Evolutionary conservation across 352 stramenopile species (phyloP).

Genomic region (Pythium plurisporium): DNA sequence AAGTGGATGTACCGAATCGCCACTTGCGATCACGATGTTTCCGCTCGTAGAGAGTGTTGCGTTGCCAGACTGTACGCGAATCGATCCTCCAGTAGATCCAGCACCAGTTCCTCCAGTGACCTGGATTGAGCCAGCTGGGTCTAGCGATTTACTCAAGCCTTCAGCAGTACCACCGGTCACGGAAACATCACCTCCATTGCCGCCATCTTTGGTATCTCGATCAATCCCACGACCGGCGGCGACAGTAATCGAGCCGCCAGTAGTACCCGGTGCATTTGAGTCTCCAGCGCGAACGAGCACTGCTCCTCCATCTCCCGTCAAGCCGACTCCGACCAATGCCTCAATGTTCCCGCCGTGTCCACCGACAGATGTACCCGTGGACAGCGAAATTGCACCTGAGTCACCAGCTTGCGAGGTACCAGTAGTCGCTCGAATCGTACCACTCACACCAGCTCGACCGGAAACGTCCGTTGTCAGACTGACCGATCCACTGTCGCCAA

Average conservation of each 20-base stretch:
- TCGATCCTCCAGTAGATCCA: constrained; percentile 47
- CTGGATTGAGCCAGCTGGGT: constrained; percentile 47
- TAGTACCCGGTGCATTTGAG: constrained; percentile 29
- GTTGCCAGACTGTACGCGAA: constrained; percentile 49
- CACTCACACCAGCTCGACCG: constrained; percentile 70
- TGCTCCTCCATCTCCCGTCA: constrained; percentile 52
- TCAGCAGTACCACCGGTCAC: constrained; percentile 56
- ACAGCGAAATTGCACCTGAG: constrained; percentile 63
- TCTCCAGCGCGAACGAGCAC: constrained; percentile 68
- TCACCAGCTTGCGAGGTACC: constrained; percentile 49
- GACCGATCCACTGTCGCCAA: constrained; percentile 75
- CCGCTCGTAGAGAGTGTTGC: constrained; percentile 56
- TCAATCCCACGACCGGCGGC: constrained; percentile 37
- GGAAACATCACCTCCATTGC: constrained; percentile 61
- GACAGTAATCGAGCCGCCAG: constrained; percentile 48
- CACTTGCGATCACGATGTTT: constrained; percentile 47
- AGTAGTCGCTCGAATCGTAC: constrained; percentile 58
- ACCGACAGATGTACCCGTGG: constrained; percentile 55
- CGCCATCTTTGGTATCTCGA: constrained; percentile 49
- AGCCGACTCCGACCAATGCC: constrained; percentile 53
- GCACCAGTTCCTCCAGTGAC: constrained; percentile 43
- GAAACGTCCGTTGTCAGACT: constrained; percentile 68
- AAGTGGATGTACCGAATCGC: constrained; percentile 36
- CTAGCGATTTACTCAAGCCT: constrained; percentile 34
- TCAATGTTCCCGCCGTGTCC: constrained; percentile 65